Base-by-base conservation (phyloP, 306 rosid species). In the Citrullus colocynthis region DNA sequence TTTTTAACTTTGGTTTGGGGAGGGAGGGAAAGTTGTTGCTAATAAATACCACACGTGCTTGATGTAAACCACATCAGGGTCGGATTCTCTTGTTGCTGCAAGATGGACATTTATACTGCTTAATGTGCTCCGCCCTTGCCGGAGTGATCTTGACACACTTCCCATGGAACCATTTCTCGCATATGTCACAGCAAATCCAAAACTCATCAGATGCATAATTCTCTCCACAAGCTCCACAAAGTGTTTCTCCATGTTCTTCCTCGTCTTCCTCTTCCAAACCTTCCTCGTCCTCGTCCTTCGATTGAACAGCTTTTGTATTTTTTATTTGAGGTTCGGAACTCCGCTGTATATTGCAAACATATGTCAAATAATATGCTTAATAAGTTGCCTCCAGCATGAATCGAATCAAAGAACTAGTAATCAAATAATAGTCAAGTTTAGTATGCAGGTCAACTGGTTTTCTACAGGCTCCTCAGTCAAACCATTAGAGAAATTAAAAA, bases 111-210 rank as follows among this genome's bases (percentile, higher is more conserved):
- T 90, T 93, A 82, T 93, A 93, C 77, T 90, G 92, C 87, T 93
- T 89, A 74, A 93, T 90, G 64, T 86, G 91, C 83, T 86, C 91
- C 6, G 97, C 96, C 82, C 87, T 90, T 17, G 92, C 92, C 45
- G 97, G 92, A 60, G 97, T 90, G 89, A 93, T 93, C 91, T 88
- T 93, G 55, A 93, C 97, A 61, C 97, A 93, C 82, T 83, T 89
- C 6, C 97, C 97, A 56, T 93, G 96, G 86, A 93, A 93, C 98
- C 98, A 91, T 81, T 82, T 90, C 88, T 91, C 97, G 42, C 98
- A 93, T n/a, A 84, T 77, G 71, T 89, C 96, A 10, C 97, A 93
- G 90, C 92, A 89, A 73, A 93, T 88, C 96, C 96, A 93, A 78
- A 93, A 93, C 81, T 90, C 94, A 62, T 90, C 92, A 4, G 86